Conservation (phyloP, 257 asterid genomes). For the Rauvolfia tetraphylla region DNA sequence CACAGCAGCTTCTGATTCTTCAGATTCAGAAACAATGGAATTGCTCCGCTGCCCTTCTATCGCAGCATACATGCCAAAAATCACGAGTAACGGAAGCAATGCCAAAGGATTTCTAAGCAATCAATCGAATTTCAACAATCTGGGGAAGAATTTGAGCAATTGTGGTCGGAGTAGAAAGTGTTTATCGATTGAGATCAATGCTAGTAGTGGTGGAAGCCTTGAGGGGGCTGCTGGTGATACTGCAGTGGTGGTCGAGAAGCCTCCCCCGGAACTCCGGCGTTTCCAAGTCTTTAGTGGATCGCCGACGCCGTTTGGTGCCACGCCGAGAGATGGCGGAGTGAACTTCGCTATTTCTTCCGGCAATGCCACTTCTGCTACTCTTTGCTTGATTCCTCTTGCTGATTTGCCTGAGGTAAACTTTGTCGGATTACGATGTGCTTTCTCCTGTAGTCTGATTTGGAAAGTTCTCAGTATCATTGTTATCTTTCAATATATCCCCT, state of each 20-base stretch:
- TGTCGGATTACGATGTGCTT: neutral
- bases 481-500: neutral
- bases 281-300: constrained; percentile 63
- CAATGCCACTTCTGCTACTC: constrained; percentile 67
- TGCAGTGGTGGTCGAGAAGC: constrained; percentile 60
- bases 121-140: neutral
- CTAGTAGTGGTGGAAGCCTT: constrained; percentile 32
- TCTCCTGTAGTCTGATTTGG: neutral
- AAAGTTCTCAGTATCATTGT: neutral
- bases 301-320: constrained; percentile 93
- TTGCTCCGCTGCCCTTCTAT: neutral
- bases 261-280: constrained; percentile 32
- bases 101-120: neutral
- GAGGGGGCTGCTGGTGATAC: constrained; percentile 32
- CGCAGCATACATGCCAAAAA: neutral
- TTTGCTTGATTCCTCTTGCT: constrained; percentile 63
- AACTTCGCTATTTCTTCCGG: constrained; percentile 67
- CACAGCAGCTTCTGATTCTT: neutral
- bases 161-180: constrained; percentile 7
- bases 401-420: constrained; percentile 59
- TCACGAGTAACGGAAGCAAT: neutral
- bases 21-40: neutral
- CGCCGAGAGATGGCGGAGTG: constrained; percentile 75
- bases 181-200: constrained; percentile 15
- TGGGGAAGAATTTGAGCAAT: neutral